These are phyloP conservation scores for Metarhizium humberi DNA, from an alignment of 2,329 filamentous ascomycete genomes.

Conservation along the genomic window DNA sequence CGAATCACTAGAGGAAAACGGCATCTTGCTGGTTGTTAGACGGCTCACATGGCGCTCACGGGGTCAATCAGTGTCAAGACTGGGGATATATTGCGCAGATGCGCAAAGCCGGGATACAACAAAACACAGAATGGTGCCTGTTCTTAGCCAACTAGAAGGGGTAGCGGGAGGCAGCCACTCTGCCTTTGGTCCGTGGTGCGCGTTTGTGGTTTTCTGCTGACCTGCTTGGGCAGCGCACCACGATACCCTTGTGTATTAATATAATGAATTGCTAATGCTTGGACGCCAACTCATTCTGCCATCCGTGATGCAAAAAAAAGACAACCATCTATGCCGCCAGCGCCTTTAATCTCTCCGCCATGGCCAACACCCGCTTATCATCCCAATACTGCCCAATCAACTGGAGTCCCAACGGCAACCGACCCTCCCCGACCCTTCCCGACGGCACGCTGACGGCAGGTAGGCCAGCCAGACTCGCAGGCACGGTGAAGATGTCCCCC, in stretches of 20 bases:
- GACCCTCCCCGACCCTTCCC: constrained; percentile 20
- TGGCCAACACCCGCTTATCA: constrained; percentile 52
- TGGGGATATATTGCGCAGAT: no score
- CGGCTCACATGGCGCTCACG: no score
- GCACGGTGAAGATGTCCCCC: constrained; percentile 94
- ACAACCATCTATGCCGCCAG: constrained; percentile 22
- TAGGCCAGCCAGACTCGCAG: constrained; percentile 82
- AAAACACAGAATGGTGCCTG: no score
- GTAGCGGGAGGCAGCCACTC: no score
- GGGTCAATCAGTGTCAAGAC: no score
- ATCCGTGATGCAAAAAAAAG: background rate
- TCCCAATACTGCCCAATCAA: constrained; percentile 76
- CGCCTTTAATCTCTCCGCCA: constrained; percentile 34
- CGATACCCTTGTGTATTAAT: background rate
- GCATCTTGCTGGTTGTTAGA: no score
- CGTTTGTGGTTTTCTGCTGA: no score
- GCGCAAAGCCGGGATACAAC: no score
- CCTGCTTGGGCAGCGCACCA: background rate
- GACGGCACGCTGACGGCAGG: constrained; percentile 76
- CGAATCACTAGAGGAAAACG: no score
- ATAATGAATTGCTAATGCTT: background rate
- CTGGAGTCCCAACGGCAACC: constrained; percentile 51
- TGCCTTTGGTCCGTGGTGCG: no score
- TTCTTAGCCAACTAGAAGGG: no score
- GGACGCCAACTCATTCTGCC: constrained; percentile 4